Evolutionary conservation across 352 stramenopile species (phyloP), one percentile per base, ranked within the genome.

Genomic region (Phytophthora sp.): DNA sequence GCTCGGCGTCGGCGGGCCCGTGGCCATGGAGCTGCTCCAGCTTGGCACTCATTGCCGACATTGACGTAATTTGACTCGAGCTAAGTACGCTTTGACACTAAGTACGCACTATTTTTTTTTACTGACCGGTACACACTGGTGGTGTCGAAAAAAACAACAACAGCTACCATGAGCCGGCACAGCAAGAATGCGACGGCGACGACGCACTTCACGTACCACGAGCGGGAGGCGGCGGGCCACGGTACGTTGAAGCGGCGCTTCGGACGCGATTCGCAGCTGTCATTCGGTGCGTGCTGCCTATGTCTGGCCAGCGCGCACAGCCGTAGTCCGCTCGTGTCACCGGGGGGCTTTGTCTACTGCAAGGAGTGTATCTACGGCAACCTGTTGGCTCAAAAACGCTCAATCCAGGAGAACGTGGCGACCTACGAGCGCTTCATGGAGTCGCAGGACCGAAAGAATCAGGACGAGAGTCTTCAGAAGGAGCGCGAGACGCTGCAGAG

Each of bases 361-460:
- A 94, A 94, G 55, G 88, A 93, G 68, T 95, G 88, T 67, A 94
- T 95, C 61, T 95, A 95, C 77, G 72, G 82, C 27, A 95, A 95
- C 64, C 66, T 95, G 23, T 73, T 95, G 29, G 74, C 84, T 9
- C 88, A 95, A 57, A 95, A 95, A 66, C 86, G 85, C 51, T 61
- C 84, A 20, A 93, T 93, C 67, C 85, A 94, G 51, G 81, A 93
- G 27, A 84, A 86, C 27, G 16, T 82, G 21, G 65, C 76, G 7
- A 70, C 67, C 18, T 95, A 93, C 72, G 84, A 93, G 53, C 69
- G 68, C 7, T 91, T 82, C 44, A 61, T 80, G 39, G 86, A 91
- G 41, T 63, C 69, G 11, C 62, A 89, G 55, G 57, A 72, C 33
- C 77, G 81, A 5, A 71, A 82, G 16, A 55, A 66, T 18, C 82